phyloP scores from a whole-genome alignment of 345 rosid genomes.

The Camelina laxa region DNA sequence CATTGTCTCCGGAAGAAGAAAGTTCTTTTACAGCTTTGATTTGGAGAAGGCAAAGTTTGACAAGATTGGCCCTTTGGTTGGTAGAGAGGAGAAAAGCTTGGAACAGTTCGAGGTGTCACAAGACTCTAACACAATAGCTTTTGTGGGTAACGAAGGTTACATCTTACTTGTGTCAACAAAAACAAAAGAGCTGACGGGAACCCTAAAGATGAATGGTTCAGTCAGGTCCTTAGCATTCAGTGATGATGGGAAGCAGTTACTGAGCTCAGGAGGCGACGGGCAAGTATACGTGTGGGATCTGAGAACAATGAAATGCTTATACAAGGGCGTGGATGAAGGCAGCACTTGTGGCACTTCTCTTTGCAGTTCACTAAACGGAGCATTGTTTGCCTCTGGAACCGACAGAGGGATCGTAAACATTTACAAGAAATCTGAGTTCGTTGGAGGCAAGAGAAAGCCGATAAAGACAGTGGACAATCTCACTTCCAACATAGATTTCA shows the following conservation, averaged over 20 bases:
- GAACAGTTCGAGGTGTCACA: conserved; percentile 88
- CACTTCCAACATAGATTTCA: conserved; percentile 72
- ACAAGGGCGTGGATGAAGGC: conserved; percentile 88
- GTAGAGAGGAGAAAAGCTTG: conserved; percentile 97
- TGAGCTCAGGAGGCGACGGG: conserved; percentile 94
- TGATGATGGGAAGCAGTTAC: conserved; percentile 63
- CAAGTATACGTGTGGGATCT: conserved; percentile 92
- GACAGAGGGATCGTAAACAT: conserved; percentile 86
- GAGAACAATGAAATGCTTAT: conserved; percentile 77
- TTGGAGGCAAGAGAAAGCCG: conserved; percentile 86
- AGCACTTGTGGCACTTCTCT: conserved; percentile 74
- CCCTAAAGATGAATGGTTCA: conserved; percentile 91
- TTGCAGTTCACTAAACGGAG: conserved; percentile 63
- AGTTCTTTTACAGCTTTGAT: conserved; percentile 90
- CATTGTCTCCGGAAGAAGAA: conserved; percentile 88
- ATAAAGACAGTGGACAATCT: conserved; percentile 79
- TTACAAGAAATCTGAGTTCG: conserved; percentile 75
- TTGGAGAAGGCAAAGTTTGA: conserved; percentile 75
- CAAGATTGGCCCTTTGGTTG: conserved; percentile 87
- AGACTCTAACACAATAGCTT: conserved; percentile 77
- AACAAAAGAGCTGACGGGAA: conserved; percentile 84
- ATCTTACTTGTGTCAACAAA: conserved; percentile 79
- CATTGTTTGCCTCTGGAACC: conserved; percentile 84
- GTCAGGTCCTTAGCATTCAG: conserved; percentile 79
- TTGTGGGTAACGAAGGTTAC: conserved; percentile 87